These are phyloP conservation scores for Fusarium graminum DNA, from an alignment of 2,329 filamentous ascomycete genomes.

Conservation along the genomic window DNA sequence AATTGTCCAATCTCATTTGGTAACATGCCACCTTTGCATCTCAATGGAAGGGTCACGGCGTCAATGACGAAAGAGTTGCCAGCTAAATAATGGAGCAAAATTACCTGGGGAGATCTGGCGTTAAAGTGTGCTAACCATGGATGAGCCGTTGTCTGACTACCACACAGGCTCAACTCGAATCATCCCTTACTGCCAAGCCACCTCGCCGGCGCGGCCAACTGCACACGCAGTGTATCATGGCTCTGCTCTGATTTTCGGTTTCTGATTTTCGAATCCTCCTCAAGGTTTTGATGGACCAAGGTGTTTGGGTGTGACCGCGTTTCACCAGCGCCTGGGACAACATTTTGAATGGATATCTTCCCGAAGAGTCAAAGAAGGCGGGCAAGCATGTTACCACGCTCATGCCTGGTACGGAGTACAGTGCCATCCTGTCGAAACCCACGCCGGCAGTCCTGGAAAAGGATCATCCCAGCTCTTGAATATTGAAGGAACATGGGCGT, in stretches of 20 bases:
- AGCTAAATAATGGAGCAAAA: conserved; percentile 17
- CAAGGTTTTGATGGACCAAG: conserved; percentile 11
- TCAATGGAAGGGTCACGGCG: conserved; percentile 19
- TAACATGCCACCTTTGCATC: conserved; percentile 48
- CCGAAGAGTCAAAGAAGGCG: conserved; percentile 27
- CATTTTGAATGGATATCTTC: conserved; percentile 21
- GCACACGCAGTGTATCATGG: conserved; percentile 38
- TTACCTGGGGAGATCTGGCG: conserved; percentile 23
- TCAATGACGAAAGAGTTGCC: conserved; percentile 32
- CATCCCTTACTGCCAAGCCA: conserved; percentile 26
- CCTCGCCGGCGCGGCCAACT: conserved; percentile 41
- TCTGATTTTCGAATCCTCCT: conserved; percentile 11
- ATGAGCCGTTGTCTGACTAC: conserved; percentile 35
- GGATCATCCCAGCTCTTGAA: background rate
- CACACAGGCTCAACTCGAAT: conserved; percentile 25
- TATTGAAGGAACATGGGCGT: background rate
- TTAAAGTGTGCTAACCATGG: conserved; percentile 20
- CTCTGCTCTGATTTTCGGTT: background rate
- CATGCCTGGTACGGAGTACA: conserved; percentile 6
- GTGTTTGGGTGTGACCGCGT: conserved; percentile 42
- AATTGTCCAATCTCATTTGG: conserved; percentile 46
- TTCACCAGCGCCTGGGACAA: conserved; percentile 42
- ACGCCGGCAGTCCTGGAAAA: conserved; percentile 8
- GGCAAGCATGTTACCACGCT: conserved; percentile 23
- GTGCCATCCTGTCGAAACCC: conserved; percentile 6